A percentile compares a stretch with the other conserved stretches of the same genome.
phyloP scores from a whole-genome alignment of 2,329 filamentous ascomycete genomes.

The Talaromyces sp. region DNA sequence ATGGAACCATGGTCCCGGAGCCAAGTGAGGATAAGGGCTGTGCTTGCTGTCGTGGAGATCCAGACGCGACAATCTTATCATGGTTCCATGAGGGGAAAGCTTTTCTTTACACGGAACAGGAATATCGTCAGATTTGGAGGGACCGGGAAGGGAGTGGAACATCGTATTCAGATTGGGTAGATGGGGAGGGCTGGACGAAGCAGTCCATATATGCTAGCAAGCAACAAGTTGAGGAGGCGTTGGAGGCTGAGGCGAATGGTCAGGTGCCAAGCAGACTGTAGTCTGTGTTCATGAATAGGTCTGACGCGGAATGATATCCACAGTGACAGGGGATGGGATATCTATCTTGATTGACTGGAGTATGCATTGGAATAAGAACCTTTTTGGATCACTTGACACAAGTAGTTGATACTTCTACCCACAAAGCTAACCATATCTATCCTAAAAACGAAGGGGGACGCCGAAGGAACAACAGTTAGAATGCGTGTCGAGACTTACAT shows the following conservation, averaged over 20 bases:
- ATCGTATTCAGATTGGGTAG: not conserved
- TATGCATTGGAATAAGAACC: not conserved
- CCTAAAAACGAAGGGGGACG: too few relatives aligned
- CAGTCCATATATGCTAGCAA: conserved; percentile 1
- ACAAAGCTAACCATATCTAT: too few relatives aligned
- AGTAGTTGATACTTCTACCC: too few relatives aligned
- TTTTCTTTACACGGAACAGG: conserved; percentile 18
- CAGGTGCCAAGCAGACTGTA: conserved; percentile 2
- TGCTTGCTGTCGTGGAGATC: conserved; percentile 23
- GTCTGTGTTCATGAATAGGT: not conserved
- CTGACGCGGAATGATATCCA: too few relatives aligned
- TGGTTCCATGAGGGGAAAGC: conserved; percentile 15
- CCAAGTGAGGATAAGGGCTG: conserved; percentile 7
- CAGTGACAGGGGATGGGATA: too few relatives aligned
- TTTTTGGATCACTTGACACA: too few relatives aligned
- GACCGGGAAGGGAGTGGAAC: conserved; percentile 6
- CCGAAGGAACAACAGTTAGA: too few relatives aligned
- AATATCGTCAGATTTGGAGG: conserved; percentile 19
- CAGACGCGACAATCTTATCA: conserved; percentile 17
- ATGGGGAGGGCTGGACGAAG: not conserved
- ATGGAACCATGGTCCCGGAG: conserved; percentile 12
- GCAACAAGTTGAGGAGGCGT: conserved; percentile 16
- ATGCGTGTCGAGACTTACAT: too few relatives aligned
- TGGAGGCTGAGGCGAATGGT: not conserved
- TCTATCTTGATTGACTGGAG: too few relatives aligned